phyloP scores from a whole-genome alignment of 2,329 filamentous ascomycete species.

The Aspergillus puulaauensis region DNA sequence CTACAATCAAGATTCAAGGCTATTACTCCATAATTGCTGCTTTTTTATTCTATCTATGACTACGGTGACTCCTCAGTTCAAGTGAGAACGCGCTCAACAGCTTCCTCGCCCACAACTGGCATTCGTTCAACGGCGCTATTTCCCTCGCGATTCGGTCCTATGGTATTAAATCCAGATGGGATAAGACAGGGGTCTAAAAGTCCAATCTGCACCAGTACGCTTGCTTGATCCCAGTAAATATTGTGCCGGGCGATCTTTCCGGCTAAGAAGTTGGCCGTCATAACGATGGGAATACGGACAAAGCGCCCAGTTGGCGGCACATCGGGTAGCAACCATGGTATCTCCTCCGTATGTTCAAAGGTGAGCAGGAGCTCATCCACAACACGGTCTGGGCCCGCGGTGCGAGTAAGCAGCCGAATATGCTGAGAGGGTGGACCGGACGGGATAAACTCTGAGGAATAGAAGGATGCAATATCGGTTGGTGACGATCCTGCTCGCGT shows the following conservation, averaged over 20 bases:
- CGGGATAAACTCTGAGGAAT: constrained; percentile 53
- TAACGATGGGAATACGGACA: constrained; percentile 55
- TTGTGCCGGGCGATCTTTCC: constrained; percentile 49
- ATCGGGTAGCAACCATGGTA: constrained; percentile 58
- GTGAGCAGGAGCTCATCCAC: constrained; percentile 58
- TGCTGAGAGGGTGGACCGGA: constrained; percentile 47
- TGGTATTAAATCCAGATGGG: constrained; percentile 44
- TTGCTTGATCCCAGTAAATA: constrained; percentile 64
- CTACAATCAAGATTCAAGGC: not conserved
- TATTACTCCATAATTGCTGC: not conserved
- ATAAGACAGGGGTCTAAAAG: constrained; percentile 56
- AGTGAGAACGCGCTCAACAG: constrained; percentile 22
- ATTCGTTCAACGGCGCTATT: constrained; percentile 27
- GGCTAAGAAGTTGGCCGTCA: constrained; percentile 44
- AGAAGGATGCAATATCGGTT: constrained; percentile 45
- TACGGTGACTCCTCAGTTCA: not conserved
- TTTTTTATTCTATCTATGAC: not conserved
- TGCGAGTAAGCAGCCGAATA: constrained; percentile 55
- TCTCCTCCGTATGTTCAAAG: constrained; percentile 54
- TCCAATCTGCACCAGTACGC: constrained; percentile 59
- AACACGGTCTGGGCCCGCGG: constrained; percentile 55
- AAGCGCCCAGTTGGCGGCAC: constrained; percentile 54
- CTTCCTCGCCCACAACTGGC: constrained; percentile 38
- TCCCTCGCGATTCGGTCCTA: constrained; percentile 29
- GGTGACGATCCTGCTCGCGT: constrained; percentile 20